Evolutionary conservation across 306 rosid species (phyloP), one percentile per base, ranked within the genome.

Genomic region (Hippophae rhamnoides): DNA sequence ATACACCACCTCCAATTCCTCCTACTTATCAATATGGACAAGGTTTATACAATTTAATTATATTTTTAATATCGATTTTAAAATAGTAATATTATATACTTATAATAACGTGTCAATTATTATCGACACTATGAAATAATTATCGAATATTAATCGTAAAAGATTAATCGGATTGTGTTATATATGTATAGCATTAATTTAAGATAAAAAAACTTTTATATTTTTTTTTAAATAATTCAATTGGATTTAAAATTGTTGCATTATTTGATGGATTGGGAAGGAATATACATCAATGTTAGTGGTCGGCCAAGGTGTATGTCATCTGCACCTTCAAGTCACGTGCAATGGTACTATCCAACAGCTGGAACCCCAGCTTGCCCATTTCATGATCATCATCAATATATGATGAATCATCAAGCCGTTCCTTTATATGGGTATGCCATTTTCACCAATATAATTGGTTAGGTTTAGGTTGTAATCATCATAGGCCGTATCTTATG

Each of bases 261-360:
- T 18, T 18, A 18, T 18, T 18, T 18, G 23, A 18, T 18, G 1
- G 23, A 18, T 18, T 18, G 23, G 23, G 23, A 43, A 73, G 79
- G 73, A 75, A 31, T 31, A 31, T 31, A 2, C 38, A 80, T 87
- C 0, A 77, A 81, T 64, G 81, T 79, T 4, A 88, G 80, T 38
- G 46, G 4, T 2, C 38, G 3, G 4, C 38, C 72, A 10, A 81
- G 86, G 74, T 69, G 76, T 43, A 54, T 67, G 49, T 43, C 85
- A 52, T 71, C 68, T 12, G 80, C 64, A 12, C 23, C 23, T 18
- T 18, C 38, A 31, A 82, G 79, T 74, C 86, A 82, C 18, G 76
- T 81, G 76, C 88, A 79, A 13, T 81, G 90, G 87, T 89, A 81
- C 72, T 85, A 83, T 58, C 88, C 94, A 1, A 67, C 84, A 44